Base-by-base conservation (phyloP, 257 asterid genomes). In the Nicotiana undulata region DNA sequence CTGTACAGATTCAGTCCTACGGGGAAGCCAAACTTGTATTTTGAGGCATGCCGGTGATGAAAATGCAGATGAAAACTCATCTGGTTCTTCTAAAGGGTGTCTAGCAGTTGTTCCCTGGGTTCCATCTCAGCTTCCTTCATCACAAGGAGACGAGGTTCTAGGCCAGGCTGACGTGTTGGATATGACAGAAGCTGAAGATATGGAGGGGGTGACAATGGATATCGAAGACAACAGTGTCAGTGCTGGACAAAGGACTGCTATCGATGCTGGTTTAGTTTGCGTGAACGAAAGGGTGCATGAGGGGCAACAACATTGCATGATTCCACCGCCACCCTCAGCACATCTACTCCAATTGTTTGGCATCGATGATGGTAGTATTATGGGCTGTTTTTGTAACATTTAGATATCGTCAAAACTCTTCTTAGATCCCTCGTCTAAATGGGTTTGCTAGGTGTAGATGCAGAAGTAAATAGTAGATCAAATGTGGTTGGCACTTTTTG, bases 81-180 rank as follows among this genome's bases (percentile, higher is more conserved):
- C 10, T 22, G 6, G 22, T 72, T 72, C 60, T 44, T n/a, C 60
- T 0, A 82, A 84, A 22, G 84, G 84, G 28, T 82, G 88, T 77
- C 89, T 86, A 22, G 95, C 97, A 22, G 92, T 92, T 80, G 92
- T 90, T 31, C 97, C 95, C 4, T 93, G 97, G 97, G 86, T 89
- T 22, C 91, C 94, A 63, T 83, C 89, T 28, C 88, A 86, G 85
- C 16, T 77, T 63, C 67, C 83, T 65, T 88, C 83, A 44, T 75
- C 90, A 6, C 61, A 82, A 31, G 20, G 58, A 0, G 85, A 22
- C 9, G 70, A 37, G 37, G 84, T 67, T 28, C 34, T 74, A 32
- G 18, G 81, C 28, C 86, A 82, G 59, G 34, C 51, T 8, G 91
- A 88, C 51, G 46, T 12, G 82, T 32, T 81, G 18, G 93, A 90